Percentiles rank a stretch among this genome's conserved stretches.
phyloP scores from a whole-genome alignment of 192 early-diverging fungal genomes.

The Glomus cerebriforme region DNA sequence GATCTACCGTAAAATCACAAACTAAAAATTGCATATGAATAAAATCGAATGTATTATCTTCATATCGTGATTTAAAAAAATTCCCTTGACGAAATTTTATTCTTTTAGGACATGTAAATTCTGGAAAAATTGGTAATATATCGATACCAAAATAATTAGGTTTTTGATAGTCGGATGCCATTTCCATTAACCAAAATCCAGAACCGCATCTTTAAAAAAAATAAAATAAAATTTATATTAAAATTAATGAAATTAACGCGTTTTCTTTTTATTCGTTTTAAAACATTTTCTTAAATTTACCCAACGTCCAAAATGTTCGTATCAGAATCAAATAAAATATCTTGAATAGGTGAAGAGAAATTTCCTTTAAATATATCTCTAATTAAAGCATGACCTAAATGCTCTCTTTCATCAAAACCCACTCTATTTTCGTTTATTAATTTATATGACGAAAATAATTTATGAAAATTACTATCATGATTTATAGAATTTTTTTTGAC shows the following conservation, averaged over 20 bases:
- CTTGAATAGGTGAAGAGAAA: slow-evolving; percentile 44
- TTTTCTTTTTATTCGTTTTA: too few species aligned
- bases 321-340: slow-evolving; percentile 34
- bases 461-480: too few species aligned
- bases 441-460: too few species aligned
- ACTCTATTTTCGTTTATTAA: too few species aligned
- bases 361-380: slow-evolving; percentile 16
- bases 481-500: too few species aligned
- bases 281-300: too few species aligned
- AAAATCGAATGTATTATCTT: slow-evolving; percentile 39
- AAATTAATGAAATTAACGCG: too few species aligned
- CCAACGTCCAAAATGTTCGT: slow-evolving; percentile 43
- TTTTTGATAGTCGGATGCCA: slow-evolving; percentile 47
- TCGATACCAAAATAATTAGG: slow-evolving; percentile 42
- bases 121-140: slow-evolving; percentile 36
- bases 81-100: slow-evolving; percentile 40
- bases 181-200: slow-evolving; percentile 45
- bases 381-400: neutral
- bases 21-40: neutral
- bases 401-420: too few species aligned
- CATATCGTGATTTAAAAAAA: slow-evolving; percentile 40
- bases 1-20: neutral
- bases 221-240: too few species aligned
- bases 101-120: slow-evolving; percentile 35
- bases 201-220: slow-evolving; percentile 34